Base-by-base conservation (phyloP, 1,284 basidiomycete species). In the Ustilago nuda region DNA sequence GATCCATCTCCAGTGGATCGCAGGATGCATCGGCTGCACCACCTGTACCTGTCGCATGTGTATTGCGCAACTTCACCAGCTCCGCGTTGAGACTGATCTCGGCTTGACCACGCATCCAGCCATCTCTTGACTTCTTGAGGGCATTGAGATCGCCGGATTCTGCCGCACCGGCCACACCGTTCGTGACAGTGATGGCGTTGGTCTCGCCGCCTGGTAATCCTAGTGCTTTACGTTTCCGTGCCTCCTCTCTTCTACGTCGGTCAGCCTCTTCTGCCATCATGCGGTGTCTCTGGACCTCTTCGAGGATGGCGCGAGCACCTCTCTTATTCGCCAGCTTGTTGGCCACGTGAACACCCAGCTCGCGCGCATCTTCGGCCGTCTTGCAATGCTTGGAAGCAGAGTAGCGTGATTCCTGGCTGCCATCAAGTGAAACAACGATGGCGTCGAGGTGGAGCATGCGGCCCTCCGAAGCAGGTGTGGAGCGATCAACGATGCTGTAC, bases 371-470 rank as follows among this genome's bases (percentile, higher is more conserved):
- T 52, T 80, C 61, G 41, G 76, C 15, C 1, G 68, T 76, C 7
- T 53, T 54, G 68, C 78, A 82, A 39, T 69, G 71, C 48, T 53
- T 59, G 17, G 73, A 69, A 35, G 63, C 66, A 32, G 72, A 67
- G 61, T 76, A 70, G 46, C 78, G 66, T 19, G 74, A 80, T 36
- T 72, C 70, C 15, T 75, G 75, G 30, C 60, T 63, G 36, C 84
- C 84, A 63, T 85, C 84, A 30, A 85, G 76, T 30, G 84, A 85
- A 11, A 84, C 82, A n/a, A 85, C 82, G 46, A 82, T 77, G n/a
- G 83, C 81, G n/a, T 76, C 66, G 45, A 85, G 61, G 35, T 72
- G 58, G 13, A 85, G 73, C 11, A n/a, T 63, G 35, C 66, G 55
- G 0, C 79, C 80, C 15, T 76, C 65, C 1, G 62, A n/a, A 12